Conservation (phyloP, 345 rosid genomes). For the Leavenworthia alabamica region DNA sequence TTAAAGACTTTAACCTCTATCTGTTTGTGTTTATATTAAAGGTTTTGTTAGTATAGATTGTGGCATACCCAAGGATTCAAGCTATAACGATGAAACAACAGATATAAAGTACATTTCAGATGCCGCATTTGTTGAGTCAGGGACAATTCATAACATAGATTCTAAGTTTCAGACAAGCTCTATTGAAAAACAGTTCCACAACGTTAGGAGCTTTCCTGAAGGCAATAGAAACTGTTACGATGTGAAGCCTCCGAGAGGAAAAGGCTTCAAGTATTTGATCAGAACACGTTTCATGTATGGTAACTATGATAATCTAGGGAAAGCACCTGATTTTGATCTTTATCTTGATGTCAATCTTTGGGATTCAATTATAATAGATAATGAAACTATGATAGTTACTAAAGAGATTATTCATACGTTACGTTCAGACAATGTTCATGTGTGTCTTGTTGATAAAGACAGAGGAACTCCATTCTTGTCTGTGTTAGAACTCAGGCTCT, state of each 20-base stretch:
- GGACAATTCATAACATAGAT: constrained; percentile 12
- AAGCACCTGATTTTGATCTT: constrained; percentile 38
- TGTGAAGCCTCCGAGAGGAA: constrained; percentile 9
- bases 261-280: constrained; percentile 36
- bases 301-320: constrained; percentile 37
- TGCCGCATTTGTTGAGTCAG: constrained; percentile 26
- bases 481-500: neutral
- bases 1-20: neutral
- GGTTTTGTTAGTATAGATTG: constrained; percentile 40
- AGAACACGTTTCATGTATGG: constrained; percentile 48
- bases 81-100: constrained; percentile 28
- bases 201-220: constrained; percentile 37
- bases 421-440: neutral
- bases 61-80: constrained; percentile 14
- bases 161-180: neutral
- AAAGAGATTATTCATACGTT: neutral
- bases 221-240: constrained; percentile 36
- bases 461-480: neutral
- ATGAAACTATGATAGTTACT: neutral
- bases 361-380: constrained; percentile 15
- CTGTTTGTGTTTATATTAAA: constrained; percentile 16
- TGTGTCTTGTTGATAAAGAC: neutral
- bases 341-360: constrained; percentile 42
- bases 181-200: constrained; percentile 20
- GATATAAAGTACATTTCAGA: constrained; percentile 33